Conservation (phyloP, 768 basidiomycete genomes). For the Pseudohyphozyma bogoriensis region DNA sequence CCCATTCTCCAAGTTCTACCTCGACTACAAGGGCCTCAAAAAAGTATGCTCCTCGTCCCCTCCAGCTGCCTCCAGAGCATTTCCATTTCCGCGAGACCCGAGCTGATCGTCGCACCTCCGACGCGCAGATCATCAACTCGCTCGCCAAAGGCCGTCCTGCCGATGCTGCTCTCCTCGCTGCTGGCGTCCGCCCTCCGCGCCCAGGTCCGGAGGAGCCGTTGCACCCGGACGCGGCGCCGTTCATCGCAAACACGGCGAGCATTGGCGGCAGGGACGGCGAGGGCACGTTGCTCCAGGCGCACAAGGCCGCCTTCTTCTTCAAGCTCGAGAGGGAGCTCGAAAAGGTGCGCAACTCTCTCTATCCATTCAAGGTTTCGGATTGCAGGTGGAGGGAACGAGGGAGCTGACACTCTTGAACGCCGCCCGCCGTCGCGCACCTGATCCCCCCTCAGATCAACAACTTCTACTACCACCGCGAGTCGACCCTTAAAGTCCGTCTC, state of each 20-base stretch:
- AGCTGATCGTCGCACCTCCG: not conserved
- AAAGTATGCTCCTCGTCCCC: slow-evolving; percentile 31
- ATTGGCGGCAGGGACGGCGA: slow-evolving; percentile 35
- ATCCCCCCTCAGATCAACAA: slow-evolving; percentile 66
- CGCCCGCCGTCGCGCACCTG: not conserved
- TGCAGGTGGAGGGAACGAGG: not conserved
- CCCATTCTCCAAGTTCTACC: slow-evolving; percentile 89
- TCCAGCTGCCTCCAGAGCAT: not conserved
- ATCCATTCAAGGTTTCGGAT: not conserved
- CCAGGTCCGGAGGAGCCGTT: slow-evolving; percentile 32
- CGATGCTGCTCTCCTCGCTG: slow-evolving; percentile 75
- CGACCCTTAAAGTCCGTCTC: slow-evolving; percentile 80
- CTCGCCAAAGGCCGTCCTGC: slow-evolving; percentile 80
- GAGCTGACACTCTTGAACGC: not conserved
- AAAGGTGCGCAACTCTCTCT: slow-evolving; percentile 61
- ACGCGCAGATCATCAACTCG: slow-evolving; percentile 79
- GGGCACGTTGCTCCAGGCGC: slow-evolving; percentile 79
- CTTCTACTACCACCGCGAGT: slow-evolving; percentile 95
- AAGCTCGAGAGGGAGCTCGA: slow-evolving; percentile 94
- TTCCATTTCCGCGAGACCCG: not conserved
- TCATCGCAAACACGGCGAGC: slow-evolving; percentile 17
- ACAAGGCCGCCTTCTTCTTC: slow-evolving; percentile 97
- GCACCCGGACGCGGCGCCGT: slow-evolving; percentile 11
- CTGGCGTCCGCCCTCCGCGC: slow-evolving; percentile 48
- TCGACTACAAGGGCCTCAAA: slow-evolving; percentile 97